Base-by-base conservation (phyloP, 345 rosid species). In the Luvunga scandens region DNA sequence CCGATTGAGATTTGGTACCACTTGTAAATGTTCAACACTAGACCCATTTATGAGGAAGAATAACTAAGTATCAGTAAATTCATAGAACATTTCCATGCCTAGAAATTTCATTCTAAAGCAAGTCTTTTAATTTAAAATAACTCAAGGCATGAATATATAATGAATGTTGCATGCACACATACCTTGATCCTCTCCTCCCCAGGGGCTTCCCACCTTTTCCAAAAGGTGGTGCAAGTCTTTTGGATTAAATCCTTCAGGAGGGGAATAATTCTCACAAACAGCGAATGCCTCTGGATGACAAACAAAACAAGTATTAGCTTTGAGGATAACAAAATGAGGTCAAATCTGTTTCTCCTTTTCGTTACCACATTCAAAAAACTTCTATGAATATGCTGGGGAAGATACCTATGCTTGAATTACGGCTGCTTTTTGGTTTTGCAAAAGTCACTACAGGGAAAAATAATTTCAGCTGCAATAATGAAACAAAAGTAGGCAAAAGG, bases 351-450 rank as follows among this genome's bases (percentile, higher is more conserved):
- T 69, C 34, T 66, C 65, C 50, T 9, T 56, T 24, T 9, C 1
- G 39, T 25, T 67, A 18, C 28, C 19, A 67, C 27, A 62, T 25
- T 45, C 31, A 25, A 74, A 45, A 74, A 42, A 34, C 13, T 39
- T 60, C n/a, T 0, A 45, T 16, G 22, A 10, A 10, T 10, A 55
- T 16, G 31, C 9, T 34, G 53, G 22, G 69, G 61, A 48, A 31
- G 30, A 45, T 85, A 94, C 98, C 99, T 88, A 96, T 96, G 85
- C 98, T 96, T 42, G 99, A 96, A 88, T 96, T 96, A 53, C 98
- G 97, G 88, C 99, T 96, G 86, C 98, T 94, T 87, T 92, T 94
- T 30, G 99, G 98, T 89, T 96, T 94, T 10, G 98, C 97, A 81
- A 96, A 96, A 75, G 98, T 94, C 75, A 96, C 98, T 6, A 84